A percentile compares a stretch with the other conserved stretches of the same genome.
phyloP scores from a whole-genome alignment of 1,284 basidiomycete genomes.

The Coniophora puteana region DNA sequence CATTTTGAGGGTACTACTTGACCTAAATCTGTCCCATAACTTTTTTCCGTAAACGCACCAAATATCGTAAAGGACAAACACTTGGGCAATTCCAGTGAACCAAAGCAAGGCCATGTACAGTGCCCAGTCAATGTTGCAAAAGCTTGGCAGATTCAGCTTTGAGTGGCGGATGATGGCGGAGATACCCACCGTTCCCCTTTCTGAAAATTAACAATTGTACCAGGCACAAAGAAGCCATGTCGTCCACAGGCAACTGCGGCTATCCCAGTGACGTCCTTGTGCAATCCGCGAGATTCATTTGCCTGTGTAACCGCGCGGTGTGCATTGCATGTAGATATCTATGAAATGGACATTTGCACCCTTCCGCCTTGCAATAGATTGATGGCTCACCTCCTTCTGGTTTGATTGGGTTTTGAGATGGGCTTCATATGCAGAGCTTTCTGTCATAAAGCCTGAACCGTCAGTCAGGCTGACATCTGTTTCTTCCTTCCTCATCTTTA shows the following conservation, averaged over 20 bases:
- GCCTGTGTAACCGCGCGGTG: slow-evolving; percentile 9
- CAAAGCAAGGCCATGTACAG: too few relatives aligned
- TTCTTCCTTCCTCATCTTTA: not conserved
- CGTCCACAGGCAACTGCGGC: slow-evolving; percentile 15
- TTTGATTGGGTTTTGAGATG: too few relatives aligned
- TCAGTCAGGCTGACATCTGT: slow-evolving; percentile 13
- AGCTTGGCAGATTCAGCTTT: too few relatives aligned
- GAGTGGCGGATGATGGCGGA: too few relatives aligned
- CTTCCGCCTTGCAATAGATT: too few relatives aligned
- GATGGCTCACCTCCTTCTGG: too few relatives aligned
- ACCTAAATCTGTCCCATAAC: slow-evolving; percentile 6
- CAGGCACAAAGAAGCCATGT: slow-evolving; percentile 17
- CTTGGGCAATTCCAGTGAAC: too few relatives aligned
- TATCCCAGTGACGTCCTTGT: slow-evolving; percentile 11
- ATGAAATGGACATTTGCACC: too few relatives aligned
- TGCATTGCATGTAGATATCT: slow-evolving; percentile 6
- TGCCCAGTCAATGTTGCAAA: too few relatives aligned
- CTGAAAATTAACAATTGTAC: slow-evolving; percentile 15
- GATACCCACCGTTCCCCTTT: slow-evolving; percentile 16
- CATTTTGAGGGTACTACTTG: not conserved
- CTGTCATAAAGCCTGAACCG: slow-evolving; percentile 10
- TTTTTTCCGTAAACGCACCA: slow-evolving; percentile 11
- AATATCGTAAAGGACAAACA: too few relatives aligned
- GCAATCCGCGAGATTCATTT: not conserved
- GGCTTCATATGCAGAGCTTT: too few relatives aligned